These are phyloP conservation scores for Paramecium sonneborni DNA, from an alignment of 73 alveolate genomes.

Conservation along the genomic window DNA sequence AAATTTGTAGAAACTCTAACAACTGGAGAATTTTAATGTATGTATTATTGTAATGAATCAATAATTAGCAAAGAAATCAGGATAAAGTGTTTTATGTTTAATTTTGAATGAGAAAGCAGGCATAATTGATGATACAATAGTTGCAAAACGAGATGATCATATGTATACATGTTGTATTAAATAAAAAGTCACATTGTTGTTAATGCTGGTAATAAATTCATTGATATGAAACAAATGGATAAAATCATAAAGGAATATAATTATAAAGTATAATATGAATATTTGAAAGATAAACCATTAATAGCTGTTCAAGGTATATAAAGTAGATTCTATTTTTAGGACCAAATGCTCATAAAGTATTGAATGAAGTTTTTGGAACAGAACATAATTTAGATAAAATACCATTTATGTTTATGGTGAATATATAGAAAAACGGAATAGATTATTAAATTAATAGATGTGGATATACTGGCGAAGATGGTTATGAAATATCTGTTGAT, in stretches of 20 bases:
- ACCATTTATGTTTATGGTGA: conserved; percentile 49
- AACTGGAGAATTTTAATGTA: conserved; percentile 74
- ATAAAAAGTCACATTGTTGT: conserved; percentile 82
- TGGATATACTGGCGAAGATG: conserved; percentile 98
- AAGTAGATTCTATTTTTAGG: conserved; percentile 72
- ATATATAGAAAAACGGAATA: background rate
- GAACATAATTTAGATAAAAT: conserved; percentile 38
- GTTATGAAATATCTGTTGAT: conserved; percentile 86
- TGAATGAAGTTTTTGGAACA: conserved; percentile 66
- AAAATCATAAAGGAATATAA: conserved; percentile 63
- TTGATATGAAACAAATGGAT: conserved; percentile 83
- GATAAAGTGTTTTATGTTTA: conserved; percentile 80
- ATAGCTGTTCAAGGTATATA: conserved; percentile 69
- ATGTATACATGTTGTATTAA: background rate
- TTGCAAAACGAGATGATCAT: conserved; percentile 63
- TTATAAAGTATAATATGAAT: conserved; percentile 71
- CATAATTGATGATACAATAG: conserved; percentile 89
- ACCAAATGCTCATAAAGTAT: conserved; percentile 74
- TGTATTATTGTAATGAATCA: conserved; percentile 1
- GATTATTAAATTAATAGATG: conserved; percentile 70
- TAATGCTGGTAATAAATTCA: conserved; percentile 94
- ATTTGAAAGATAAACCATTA: conserved; percentile 63
- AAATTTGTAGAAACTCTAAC: conserved; percentile 75
- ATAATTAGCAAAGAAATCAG: conserved; percentile 68
- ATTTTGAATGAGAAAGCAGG: conserved; percentile 93